phyloP scores from a whole-genome alignment of 2,329 filamentous ascomycete genomes.

The Fusarium sp. region DNA sequence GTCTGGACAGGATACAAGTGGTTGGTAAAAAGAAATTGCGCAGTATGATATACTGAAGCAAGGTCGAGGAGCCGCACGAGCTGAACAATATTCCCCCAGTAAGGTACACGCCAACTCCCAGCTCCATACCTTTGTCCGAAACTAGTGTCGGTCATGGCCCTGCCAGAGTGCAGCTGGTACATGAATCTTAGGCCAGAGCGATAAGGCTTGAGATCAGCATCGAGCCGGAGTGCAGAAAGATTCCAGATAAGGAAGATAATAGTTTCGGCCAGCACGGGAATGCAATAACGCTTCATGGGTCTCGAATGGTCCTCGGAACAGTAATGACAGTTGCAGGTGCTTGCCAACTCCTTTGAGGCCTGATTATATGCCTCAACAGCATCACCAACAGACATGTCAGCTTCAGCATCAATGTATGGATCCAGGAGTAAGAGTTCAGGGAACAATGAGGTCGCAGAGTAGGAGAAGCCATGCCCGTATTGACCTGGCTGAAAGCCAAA shows the following conservation, averaged over 20 bases:
- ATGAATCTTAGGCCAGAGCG: background rate
- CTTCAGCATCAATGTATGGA: background rate
- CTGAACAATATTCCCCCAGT: background rate
- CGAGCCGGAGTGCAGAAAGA: rapidly evolving
- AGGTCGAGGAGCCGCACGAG: background rate
- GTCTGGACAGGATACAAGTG: rapidly evolving
- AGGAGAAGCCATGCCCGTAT: rapidly evolving
- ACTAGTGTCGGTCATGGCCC: rapidly evolving
- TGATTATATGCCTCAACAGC: rapidly evolving
- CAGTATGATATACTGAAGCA: background rate
- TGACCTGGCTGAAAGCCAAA: background rate
- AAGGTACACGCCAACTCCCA: rapidly evolving
- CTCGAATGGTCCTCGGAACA: rapidly evolving
- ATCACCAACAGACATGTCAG: rapidly evolving
- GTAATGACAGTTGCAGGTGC: background rate
- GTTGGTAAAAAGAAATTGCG: background rate
- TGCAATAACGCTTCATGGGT: rapidly evolving
- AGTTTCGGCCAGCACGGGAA: background rate
- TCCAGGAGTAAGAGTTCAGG: background rate
- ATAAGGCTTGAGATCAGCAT: background rate
- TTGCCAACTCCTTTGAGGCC: rapidly evolving
- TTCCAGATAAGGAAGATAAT: background rate
- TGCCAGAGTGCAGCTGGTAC: rapidly evolving
- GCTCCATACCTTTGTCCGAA: background rate
- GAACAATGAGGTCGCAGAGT: background rate